Conservation (phyloP, 225 moss, liverwort and hornwort genomes). For the Bryoerythrophyllum caledonicum region DNA sequence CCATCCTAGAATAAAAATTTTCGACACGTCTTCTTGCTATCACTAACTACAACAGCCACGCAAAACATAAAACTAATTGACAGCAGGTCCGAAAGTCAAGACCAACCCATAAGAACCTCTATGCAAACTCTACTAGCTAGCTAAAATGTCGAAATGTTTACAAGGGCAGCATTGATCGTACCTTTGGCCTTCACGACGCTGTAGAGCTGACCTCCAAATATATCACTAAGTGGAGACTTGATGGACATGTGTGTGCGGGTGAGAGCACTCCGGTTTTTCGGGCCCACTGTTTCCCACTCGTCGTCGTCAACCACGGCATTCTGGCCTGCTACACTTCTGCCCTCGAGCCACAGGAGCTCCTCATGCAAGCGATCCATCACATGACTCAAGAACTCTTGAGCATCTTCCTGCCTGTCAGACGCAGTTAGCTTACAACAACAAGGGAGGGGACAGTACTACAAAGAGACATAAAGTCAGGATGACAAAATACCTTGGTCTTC, state of each 20-base stretch:
- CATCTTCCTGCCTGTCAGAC: conserved; percentile 89
- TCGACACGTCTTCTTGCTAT: neutral
- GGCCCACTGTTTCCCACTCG: conserved; percentile 98
- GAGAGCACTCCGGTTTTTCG: conserved; percentile 88
- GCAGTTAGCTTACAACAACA: neutral
- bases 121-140: neutral
- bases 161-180: conserved; percentile 28
- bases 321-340: conserved; percentile 61
- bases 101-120: conserved; percentile 2
- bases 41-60: neutral
- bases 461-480: neutral
- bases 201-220: conserved; percentile 90
- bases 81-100: neutral
- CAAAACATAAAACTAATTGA: neutral
- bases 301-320: conserved; percentile 74
- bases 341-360: conserved; percentile 82
- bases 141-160: conserved; percentile 8
- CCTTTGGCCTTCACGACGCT: conserved; percentile 97
- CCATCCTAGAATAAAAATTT: neutral
- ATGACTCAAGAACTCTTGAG: conserved; percentile 95
- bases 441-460: neutral
- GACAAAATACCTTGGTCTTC: conserved; percentile 67
- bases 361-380: conserved; percentile 95
- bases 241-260: conserved; percentile 81
- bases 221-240: conserved; percentile 84